phyloP scores from a whole-genome alignment of 257 asterid genomes.

The Nyctanthes arbortristis region DNA sequence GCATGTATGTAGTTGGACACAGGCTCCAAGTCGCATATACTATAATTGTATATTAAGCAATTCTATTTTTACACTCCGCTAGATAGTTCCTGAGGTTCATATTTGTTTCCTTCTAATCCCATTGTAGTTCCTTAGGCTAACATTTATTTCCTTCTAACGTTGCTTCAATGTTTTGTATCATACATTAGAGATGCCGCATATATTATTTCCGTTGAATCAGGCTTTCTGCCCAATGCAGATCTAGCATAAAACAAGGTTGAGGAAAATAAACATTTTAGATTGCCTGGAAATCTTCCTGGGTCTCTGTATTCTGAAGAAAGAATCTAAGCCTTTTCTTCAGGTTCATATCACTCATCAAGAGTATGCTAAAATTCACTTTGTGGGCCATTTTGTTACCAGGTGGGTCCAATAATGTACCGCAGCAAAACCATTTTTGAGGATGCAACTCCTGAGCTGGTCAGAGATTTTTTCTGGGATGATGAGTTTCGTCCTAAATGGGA shows the following conservation, averaged over 20 bases:
- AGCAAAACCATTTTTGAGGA: slow-evolving; percentile 88
- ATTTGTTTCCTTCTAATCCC: neutral
- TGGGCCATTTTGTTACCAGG: slow-evolving; percentile 42
- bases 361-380: slow-evolving; percentile 9
- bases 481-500: slow-evolving; percentile 91
- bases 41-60: neutral
- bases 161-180: neutral
- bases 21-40: no score
- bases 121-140: no score
- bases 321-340: neutral
- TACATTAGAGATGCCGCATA: slow-evolving; percentile 10
- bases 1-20: no score
- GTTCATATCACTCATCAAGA: slow-evolving; percentile 1
- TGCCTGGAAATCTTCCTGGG: slow-evolving; percentile 4
- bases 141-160: no score
- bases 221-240: slow-evolving; percentile 2
- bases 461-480: slow-evolving; percentile 99
- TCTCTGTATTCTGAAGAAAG: slow-evolving; percentile 5
- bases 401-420: slow-evolving; percentile 63
- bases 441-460: slow-evolving; percentile 80
- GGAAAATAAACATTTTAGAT: no score
- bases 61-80: neutral
- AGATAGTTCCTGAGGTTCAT: neutral
- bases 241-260: slow-evolving; percentile 2
- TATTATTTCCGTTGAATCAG: neutral